Percentiles rank a stretch among this genome's conserved stretches.
Evolutionary conservation across 169 alveolate genomes (phyloP).

Genomic region (Babesia divergens): DNA sequence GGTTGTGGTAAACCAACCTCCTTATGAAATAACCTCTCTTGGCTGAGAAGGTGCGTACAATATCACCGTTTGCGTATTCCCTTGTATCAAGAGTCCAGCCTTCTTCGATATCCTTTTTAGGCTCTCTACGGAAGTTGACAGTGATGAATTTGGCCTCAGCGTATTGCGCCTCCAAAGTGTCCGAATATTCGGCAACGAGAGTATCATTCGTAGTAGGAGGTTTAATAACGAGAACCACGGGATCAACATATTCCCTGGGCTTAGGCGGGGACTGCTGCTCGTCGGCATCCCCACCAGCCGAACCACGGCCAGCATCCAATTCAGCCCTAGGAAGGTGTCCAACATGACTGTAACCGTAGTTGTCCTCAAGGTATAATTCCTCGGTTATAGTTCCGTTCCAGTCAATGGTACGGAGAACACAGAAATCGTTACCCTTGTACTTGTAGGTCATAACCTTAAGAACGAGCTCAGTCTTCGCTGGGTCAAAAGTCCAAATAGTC

Average conservation of each 20-base stretch:
- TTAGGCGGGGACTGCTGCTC: background rate
- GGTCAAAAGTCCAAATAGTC: slow-evolving; percentile 1
- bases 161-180: background rate
- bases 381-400: background rate
- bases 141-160: background rate
- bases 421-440: slow-evolving; percentile 7
- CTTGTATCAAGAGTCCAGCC: background rate
- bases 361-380: background rate
- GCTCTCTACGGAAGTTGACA: slow-evolving; percentile 10
- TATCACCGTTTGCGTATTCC: background rate
- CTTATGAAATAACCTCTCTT: background rate
- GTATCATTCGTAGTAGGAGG: background rate
- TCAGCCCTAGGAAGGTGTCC: background rate
- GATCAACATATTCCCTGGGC: background rate
- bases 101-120: background rate
- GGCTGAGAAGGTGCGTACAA: background rate
- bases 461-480: background rate
- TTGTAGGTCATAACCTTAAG: slow-evolving; percentile 19
- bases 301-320: background rate
- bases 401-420: background rate
- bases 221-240: background rate
- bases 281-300: background rate
- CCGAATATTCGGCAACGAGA: background rate
- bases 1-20: background rate
- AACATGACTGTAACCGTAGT: slow-evolving; percentile 3